Evolutionary conservation across 257 asterid genomes (phyloP).

Genomic region (Thymus quinquecostatus): DNA sequence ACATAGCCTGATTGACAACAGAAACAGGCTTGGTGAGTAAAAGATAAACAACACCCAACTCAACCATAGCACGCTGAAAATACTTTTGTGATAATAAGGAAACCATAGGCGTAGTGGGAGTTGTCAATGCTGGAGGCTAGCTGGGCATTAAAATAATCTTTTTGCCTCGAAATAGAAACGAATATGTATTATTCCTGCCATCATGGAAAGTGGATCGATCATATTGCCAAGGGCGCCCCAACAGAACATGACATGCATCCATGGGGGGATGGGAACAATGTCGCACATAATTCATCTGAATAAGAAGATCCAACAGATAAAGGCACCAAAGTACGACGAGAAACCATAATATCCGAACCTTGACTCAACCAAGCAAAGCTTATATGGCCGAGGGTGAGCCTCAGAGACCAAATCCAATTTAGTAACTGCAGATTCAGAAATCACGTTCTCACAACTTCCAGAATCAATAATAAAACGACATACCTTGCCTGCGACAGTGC

Average conservation of each 20-base stretch:
- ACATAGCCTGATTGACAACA: neutral
- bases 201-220: slow-evolving; percentile 10
- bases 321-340: neutral
- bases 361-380: neutral
- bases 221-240: neutral
- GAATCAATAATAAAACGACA: slow-evolving; percentile 15
- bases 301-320: neutral
- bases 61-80: neutral
- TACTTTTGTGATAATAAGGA: neutral
- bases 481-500: neutral
- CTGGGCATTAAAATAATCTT: neutral
- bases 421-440: neutral
- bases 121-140: neutral
- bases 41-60: neutral
- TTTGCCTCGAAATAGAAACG: neutral
- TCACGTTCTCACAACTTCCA: slow-evolving; percentile 1
- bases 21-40: neutral
- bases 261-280: slow-evolving; percentile 16
- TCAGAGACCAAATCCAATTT: neutral
- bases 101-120: neutral
- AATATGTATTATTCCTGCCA: neutral
- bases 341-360: neutral
- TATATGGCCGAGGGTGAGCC: neutral
- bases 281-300: neutral
- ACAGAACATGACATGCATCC: neutral